Conservation (phyloP, 306 rosid species). For the Quillaja saponaria region DNA sequence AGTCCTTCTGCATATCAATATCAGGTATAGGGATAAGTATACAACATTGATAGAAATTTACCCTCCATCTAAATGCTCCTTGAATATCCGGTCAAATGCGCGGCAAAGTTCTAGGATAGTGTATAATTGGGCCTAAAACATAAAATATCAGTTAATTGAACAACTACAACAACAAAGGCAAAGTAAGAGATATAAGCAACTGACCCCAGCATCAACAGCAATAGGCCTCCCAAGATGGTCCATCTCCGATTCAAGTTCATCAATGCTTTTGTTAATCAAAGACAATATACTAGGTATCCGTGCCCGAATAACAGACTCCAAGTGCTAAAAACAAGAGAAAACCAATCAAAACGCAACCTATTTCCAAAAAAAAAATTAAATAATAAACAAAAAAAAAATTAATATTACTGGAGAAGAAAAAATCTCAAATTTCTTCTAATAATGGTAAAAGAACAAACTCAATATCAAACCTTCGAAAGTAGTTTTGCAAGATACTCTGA, state of each 20-base stretch:
- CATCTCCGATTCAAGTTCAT: conserved; percentile 88
- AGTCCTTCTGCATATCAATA: too few species aligned
- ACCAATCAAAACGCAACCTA: conserved; percentile 25
- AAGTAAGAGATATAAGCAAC: conserved; percentile 26
- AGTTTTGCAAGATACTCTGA: conserved; percentile 97
- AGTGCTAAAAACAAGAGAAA: conserved; percentile 57
- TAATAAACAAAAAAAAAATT: neutral
- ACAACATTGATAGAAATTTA: conserved; percentile 36
- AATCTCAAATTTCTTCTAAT: too few species aligned
- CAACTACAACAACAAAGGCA: conserved; percentile 10
- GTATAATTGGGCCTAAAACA: conserved; percentile 81
- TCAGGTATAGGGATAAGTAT: neutral
- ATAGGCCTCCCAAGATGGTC: conserved; percentile 87
- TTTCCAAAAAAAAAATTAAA: conserved; percentile 2
- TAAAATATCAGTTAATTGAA: conserved; percentile 22
- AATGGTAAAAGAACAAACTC: neutral
- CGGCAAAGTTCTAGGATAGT: conserved; percentile 95
- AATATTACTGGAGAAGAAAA: neutral
- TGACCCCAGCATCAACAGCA: conserved; percentile 89
- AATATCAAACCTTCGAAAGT: conserved; percentile 72
- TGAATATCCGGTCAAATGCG: conserved; percentile 88
- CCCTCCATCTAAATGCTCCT: conserved; percentile 99
- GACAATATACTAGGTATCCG: conserved; percentile 76
- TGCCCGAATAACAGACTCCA: conserved; percentile 79
- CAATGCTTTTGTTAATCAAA: conserved; percentile 79